Base-by-base conservation (phyloP, 106 monocot species). In the Hemerocallis citrina region DNA sequence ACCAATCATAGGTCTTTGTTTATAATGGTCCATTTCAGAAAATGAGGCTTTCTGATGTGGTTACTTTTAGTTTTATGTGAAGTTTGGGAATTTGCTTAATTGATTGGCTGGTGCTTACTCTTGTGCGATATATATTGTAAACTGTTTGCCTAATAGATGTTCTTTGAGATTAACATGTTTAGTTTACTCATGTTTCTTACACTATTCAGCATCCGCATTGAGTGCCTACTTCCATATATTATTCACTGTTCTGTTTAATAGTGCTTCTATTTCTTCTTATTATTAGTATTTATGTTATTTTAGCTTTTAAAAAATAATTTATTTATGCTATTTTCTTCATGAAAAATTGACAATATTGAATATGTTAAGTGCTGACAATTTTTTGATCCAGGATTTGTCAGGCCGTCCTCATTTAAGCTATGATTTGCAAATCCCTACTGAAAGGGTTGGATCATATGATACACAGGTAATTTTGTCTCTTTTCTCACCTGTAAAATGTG, bases 391-490 rank as follows among this genome's bases (percentile, higher is more conserved):
- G 90, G 95, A 95, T 90, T 65, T 95, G 66, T 95, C 95, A 38
- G 95, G 95, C 4, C 85, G 95, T 33, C 90, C 90, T 63, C 90
- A 95, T 74, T 77, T 90, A 70, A 81, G 69, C 62, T 95, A 71
- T 66, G 81, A 76, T 65, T 33, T 95, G 57, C 20, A 28, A 49
- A 95, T 90, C 42, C 90, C 81, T 38, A 90, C 90, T 12, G 68
- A 90, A 70, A 84, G 95, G 81, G 95, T 95, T 84, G 95, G 95
- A 27, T 81, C 72, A 29, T 95, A 95, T 61, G 95, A 95, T 42
- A 95, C 95, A n/a, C 95, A 95, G 86, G 95, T 95, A 75, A 21
- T 27, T 66, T 16, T 13, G 27, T 39, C 32, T 38, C 6, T 63
- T 62, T 6, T 49, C 35, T 22, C 21, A 68, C 27, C 57, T 36